phyloP scores from a whole-genome alignment of 768 basidiomycete species.

The Panus rudis region DNA sequence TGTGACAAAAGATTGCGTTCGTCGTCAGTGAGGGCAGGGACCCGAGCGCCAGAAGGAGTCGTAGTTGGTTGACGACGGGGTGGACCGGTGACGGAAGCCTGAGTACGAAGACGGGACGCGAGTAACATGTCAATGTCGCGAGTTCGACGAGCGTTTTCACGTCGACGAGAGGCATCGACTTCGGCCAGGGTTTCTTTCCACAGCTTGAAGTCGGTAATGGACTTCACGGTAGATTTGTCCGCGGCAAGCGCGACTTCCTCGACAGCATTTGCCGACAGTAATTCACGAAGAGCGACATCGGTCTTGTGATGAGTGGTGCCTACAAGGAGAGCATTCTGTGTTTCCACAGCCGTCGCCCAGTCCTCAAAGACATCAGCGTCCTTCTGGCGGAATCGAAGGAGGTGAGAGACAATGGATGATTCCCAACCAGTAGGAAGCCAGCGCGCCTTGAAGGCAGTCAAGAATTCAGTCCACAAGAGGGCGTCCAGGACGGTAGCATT shows the following conservation, averaged over 20 bases:
- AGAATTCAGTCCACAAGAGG: neutral
- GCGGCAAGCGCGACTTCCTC: neutral
- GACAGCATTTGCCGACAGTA: neutral
- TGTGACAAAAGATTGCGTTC: constrained; percentile 6
- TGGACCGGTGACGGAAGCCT: too few species aligned
- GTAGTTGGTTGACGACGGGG: too few species aligned
- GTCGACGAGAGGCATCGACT: too few species aligned
- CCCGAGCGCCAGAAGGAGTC: too few species aligned
- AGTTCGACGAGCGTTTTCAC: too few species aligned
- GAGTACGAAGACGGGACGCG: too few species aligned
- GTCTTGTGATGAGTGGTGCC: neutral
- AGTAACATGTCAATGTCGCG: too few species aligned
- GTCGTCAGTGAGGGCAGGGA: neutral
- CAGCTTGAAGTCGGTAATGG: too few species aligned
- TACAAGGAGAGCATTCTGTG: constrained; percentile 2
- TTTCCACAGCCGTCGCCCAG: neutral
- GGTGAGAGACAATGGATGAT: neutral
- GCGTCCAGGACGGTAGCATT: neutral
- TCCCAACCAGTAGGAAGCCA: constrained; percentile 5
- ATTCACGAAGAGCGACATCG: neutral
- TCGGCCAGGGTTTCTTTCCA: too few species aligned
- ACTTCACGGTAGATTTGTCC: neutral
- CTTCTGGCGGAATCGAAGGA: too few species aligned
- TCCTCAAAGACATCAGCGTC: constrained; percentile 1
- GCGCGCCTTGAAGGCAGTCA: neutral